phyloP scores from a whole-genome alignment of 176 grass and related monocot genomes.

The Chloris gayana region DNA sequence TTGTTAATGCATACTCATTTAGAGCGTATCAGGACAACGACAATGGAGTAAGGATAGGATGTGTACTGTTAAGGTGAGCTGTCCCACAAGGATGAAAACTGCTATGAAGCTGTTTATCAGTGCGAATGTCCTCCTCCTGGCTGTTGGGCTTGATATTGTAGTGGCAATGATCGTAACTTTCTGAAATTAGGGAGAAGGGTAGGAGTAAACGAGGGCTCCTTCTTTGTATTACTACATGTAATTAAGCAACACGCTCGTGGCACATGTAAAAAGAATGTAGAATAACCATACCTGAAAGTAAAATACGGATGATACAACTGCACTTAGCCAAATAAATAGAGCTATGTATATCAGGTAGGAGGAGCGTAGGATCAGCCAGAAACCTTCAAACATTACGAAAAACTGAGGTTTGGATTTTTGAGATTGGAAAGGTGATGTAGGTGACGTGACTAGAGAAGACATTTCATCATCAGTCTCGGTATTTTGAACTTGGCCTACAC shows the following conservation, averaged over 20 bases:
- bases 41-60: slow-evolving; percentile 14
- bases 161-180: slow-evolving; percentile 92
- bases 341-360: slow-evolving; percentile 78
- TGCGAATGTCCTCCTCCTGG: slow-evolving; percentile 85
- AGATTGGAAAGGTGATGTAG: slow-evolving; percentile 36
- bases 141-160: slow-evolving; percentile 68
- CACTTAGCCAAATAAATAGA: slow-evolving; percentile 82
- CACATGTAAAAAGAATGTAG: slow-evolving; percentile 3
- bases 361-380: slow-evolving; percentile 77
- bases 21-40: not conserved
- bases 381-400: slow-evolving; percentile 86
- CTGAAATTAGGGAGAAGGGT: slow-evolving; percentile 49
- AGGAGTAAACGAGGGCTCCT: not conserved
- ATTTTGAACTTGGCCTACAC: slow-evolving; percentile 36
- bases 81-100: slow-evolving; percentile 91
- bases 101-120: slow-evolving; percentile 97
- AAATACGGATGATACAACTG: slow-evolving; percentile 85
- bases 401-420: slow-evolving; percentile 48
- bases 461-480: slow-evolving; percentile 52
- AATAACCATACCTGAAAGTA: slow-evolving; percentile 77
- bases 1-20: not conserved
- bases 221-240: not conserved
- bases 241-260: slow-evolving; percentile 3
- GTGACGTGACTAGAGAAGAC: slow-evolving; percentile 67
- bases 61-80: slow-evolving; percentile 95